Base-by-base conservation (phyloP, 1,139 yeast genomes). In the Saccharomyces uvarum region DNA sequence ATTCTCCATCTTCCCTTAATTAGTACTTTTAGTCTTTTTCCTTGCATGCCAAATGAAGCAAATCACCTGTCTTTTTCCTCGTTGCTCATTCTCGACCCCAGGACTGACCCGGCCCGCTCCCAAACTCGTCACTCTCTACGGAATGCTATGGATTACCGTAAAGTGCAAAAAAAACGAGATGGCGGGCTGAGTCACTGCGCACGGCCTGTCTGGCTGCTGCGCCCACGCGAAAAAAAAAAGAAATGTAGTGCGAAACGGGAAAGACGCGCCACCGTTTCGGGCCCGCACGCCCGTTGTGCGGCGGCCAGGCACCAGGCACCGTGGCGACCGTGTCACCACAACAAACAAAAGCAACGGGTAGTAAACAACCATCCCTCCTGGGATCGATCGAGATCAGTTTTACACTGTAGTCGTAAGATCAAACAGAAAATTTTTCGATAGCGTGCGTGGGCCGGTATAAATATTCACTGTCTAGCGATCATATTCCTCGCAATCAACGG, bases 381-480 rank as follows among this genome's bases (percentile, higher is more conserved):
- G 26, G 44, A 38, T 38, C 44, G 6, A 38, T 38, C 44, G 3
- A 38, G 19, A 38, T 38, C 44, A 38, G 19, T 4, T 24, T 24
- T 24, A 6, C 26, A 38, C 24, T 38, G 13, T 26, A 38, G 19
- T 9, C 24, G 9, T 38, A 8, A 38, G 44, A 38, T 38, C 44
- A 6, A 9, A 5, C 44, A 19, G 44, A 38, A 38, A 38, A 38
- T 16, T 38, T 38, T 38, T 38, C 44, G 44, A 13, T 38, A 38
- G 44, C 44, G 44, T 38, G 26, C 44, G 26, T 38, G 44, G 21
- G 44, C 44, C 44, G 44, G 44, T 38, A 38, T 38, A 38, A 38
- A 38, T 38, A 38, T 38, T 38, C 44, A 38, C 24, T 38, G 44
- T 11, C 44, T 16, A 38, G 19, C 44, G 11, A 6, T 4, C 13